Evolutionary conservation across 2,329 filamentous ascomycete species (phyloP), one percentile per base, ranked within the genome.

Genomic region (Penicillium sp.): DNA sequence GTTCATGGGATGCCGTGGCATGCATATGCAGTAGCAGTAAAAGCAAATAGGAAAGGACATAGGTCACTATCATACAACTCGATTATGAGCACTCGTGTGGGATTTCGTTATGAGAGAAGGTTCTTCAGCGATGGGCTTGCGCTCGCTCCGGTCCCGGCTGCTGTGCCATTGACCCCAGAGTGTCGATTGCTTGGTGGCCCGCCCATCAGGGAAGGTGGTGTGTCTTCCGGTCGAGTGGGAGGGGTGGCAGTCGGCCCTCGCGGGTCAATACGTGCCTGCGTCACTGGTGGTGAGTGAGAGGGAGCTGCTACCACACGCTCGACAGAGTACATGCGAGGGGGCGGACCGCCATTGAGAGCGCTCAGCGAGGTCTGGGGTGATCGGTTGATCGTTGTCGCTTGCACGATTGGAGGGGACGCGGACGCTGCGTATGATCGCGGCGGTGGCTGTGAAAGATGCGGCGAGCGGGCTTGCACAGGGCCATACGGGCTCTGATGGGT

Each of bases 81-180:
- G 42, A 36, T 23, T 36, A 41, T 39, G 47, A 49, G 51, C 42
- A 33, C 42, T 48, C 41, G 23, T 47, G 48, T 15, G 19, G 7
- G 21, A 35, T 39, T 27, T 49, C 25, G 48, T 77, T 75, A 91
- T 48, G 85, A 88, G 53, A 93, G 80, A 49, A 93, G 74, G 67
- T 93, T 92, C 66, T 87, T 85, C 60, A 93, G 73, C 10, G 89
- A 91, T 12, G 89, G 89, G 68, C 87, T 92, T 17, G 89, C 88
- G 67, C 89, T 92, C 4, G 89, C 89, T n/a, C 88, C 88, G 50
- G 75, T 74, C 33, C 68, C 69, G 3, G 63, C 60, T 10, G 67
- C 60, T 19, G 68, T 66, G 19, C 68, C 71, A 48, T 70, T 72
- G 43, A 65, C 63, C 10, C 61, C 66, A 0, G 63, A 48, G 43